phyloP scores from a whole-genome alignment of 2,329 filamentous ascomycete genomes.

The Xylaria sp. region DNA sequence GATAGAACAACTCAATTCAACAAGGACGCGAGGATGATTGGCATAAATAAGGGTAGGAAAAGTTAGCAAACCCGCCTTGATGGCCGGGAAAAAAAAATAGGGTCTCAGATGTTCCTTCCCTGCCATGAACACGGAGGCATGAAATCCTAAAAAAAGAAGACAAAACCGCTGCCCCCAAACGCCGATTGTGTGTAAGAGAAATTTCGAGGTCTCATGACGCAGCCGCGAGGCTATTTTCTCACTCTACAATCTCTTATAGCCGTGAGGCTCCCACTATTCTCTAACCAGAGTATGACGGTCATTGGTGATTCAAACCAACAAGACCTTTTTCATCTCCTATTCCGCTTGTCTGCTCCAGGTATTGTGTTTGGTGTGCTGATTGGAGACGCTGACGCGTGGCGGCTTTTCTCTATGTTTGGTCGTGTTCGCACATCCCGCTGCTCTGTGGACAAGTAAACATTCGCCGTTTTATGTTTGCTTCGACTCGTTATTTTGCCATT shows the following conservation, averaged over 20 bases:
- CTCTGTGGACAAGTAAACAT: slow-evolving; percentile 20
- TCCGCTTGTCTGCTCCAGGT: slow-evolving; percentile 5
- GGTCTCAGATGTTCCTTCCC: slow-evolving; percentile 5
- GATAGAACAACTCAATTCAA: slow-evolving; percentile 15
- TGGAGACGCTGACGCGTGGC: background rate
- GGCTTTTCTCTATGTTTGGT: background rate
- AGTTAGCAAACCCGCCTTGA: background rate
- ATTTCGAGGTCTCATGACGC: slow-evolving; percentile 33
- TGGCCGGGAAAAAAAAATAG: background rate
- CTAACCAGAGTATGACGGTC: slow-evolving; percentile 30
- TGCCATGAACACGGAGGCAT: slow-evolving; percentile 2
- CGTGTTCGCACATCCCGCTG: background rate
- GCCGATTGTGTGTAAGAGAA: slow-evolving; percentile 31
- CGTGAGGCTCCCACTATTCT: slow-evolving; percentile 38
- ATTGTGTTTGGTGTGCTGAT: slow-evolving; percentile 16
- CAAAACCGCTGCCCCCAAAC: slow-evolving; percentile 25
- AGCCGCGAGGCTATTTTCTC: slow-evolving; percentile 40
- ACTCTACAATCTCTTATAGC: slow-evolving; percentile 37
- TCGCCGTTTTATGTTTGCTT: slow-evolving; percentile 1
- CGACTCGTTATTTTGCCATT: background rate
- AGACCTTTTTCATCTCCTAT: slow-evolving; percentile 15
- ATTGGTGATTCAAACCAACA: slow-evolving; percentile 16
- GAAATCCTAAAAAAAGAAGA: slow-evolving; percentile 5
- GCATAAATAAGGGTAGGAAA: slow-evolving; percentile 5
- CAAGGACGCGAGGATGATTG: background rate